Conservation (phyloP, 2,329 filamentous ascomycete species). For the Diaporthe destruens region DNA sequence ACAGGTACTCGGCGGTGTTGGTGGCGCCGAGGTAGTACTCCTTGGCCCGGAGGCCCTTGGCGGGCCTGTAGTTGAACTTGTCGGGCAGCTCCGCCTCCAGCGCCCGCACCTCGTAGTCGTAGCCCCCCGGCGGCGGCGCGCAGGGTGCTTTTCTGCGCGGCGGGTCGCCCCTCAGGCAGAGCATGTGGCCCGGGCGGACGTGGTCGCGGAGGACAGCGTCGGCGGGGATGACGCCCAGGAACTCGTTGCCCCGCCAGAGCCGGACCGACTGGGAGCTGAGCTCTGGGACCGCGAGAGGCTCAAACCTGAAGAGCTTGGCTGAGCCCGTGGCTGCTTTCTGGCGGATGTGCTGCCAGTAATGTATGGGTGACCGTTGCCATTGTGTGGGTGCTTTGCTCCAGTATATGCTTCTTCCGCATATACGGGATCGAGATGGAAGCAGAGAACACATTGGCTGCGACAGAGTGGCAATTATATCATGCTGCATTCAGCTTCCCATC, state of each 20-base stretch:
- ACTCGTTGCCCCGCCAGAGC: neutral
- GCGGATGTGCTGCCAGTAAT: neutral
- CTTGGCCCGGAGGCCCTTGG: neutral
- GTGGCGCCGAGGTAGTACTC: neutral
- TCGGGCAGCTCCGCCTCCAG: neutral
- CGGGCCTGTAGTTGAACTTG: accelerated
- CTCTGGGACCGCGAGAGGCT: neutral
- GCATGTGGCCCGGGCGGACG: constrained; percentile 5
- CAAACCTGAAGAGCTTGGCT: neutral
- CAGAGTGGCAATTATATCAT: neutral
- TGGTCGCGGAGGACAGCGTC: neutral
- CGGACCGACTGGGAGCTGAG: neutral
- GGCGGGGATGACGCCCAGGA: neutral
- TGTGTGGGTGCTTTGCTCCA: neutral
- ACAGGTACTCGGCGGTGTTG: constrained; percentile 17
- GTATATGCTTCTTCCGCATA: too few species aligned
- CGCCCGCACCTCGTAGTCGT: constrained; percentile 6
- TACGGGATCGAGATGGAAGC: neutral
- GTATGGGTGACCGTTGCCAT: neutral
- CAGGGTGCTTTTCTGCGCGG: too few species aligned
- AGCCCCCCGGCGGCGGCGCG: neutral
- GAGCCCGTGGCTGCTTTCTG: neutral
- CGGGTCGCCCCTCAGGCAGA: neutral
- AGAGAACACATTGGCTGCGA: neutral
- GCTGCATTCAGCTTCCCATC: neutral